These are phyloP conservation scores for Colletotrichum ledebouriae DNA, from an alignment of 2,329 filamentous ascomycete species.

Conservation along the genomic window DNA sequence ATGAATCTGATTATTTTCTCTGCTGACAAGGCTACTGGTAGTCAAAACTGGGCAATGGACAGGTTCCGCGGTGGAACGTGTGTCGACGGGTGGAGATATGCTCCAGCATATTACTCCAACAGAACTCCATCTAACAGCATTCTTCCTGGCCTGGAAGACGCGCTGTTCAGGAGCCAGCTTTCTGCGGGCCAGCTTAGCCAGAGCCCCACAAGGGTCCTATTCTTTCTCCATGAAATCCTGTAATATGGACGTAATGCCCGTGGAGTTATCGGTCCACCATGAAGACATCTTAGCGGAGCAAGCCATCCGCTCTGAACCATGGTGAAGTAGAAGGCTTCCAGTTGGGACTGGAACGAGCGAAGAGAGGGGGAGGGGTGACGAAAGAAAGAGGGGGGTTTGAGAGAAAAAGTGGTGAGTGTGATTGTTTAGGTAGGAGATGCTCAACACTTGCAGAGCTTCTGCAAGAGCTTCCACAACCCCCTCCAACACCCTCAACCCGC, in stretches of 20 bases:
- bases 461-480: conserved; percentile 37
- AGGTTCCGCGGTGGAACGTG: conserved; percentile 38
- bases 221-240: conserved; percentile 9
- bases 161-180: background rate
- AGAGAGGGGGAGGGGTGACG: background rate
- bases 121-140: conserved; percentile 23
- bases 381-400: conserved; percentile 5
- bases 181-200: conserved; percentile 23
- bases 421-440: conserved; percentile 8
- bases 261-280: conserved; percentile 39
- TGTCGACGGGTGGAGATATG: conserved; percentile 32
- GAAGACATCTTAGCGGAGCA: conserved; percentile 18
- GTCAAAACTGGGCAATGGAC: conserved; percentile 25
- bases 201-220: conserved; percentile 5
- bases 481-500: conserved; percentile 31
- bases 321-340: background rate
- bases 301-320: conserved; percentile 2
- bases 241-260: conserved; percentile 35
- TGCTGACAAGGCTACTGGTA: too few relatives aligned
- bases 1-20: conserved; percentile 12
- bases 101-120: conserved; percentile 30
- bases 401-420: background rate
- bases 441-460: conserved; percentile 39
- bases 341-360: background rate
- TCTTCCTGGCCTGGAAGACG: conserved; percentile 20